These are phyloP conservation scores for Discostella pseudostelligera DNA, from an alignment of 108 stramenopile genomes.

Conservation along the genomic window DNA sequence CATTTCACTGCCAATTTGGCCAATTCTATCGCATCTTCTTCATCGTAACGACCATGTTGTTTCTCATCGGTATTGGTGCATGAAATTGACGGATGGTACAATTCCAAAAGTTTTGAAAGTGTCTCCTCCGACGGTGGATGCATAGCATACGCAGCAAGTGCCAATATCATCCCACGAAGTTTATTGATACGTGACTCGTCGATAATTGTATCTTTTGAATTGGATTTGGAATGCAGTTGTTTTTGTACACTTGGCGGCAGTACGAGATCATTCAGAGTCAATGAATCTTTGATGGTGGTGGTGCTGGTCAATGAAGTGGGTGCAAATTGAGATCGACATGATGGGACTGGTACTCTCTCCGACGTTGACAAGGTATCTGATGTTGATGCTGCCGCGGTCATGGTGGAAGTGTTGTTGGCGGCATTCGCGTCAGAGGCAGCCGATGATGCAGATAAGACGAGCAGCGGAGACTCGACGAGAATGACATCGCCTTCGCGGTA, in stretches of 20 bases:
- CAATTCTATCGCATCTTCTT: constrained; percentile 34
- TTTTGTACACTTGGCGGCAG: constrained; percentile 18
- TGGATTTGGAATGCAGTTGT: constrained; percentile 17
- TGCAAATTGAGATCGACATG: constrained; percentile 15
- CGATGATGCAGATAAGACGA: constrained; percentile 22
- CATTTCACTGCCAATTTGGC: constrained; percentile 49
- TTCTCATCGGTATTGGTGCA: constrained; percentile 11
- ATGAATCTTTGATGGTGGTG: not conserved
- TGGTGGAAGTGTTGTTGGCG: not conserved
- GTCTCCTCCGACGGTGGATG: constrained; percentile 17
- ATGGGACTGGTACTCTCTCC: not conserved
- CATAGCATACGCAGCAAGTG: constrained; percentile 50
- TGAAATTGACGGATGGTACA: constrained; percentile 53
- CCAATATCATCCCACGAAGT: constrained; percentile 68
- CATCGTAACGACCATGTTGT: too few relatives aligned
- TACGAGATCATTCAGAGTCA: constrained; percentile 13
- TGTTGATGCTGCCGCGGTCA: not conserved
- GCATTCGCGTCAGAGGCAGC: not conserved
- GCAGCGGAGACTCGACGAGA: constrained; percentile 60
- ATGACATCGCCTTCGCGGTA: constrained; percentile 69
- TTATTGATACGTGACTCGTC: constrained; percentile 28
- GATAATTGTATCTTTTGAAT: not conserved
- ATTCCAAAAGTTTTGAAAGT: constrained; percentile 36
- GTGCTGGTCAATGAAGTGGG: constrained; percentile 6
- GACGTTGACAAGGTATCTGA: not conserved